phyloP scores from a whole-genome alignment of 116 monocot genomes.

The Dioscorea cayenensis region DNA sequence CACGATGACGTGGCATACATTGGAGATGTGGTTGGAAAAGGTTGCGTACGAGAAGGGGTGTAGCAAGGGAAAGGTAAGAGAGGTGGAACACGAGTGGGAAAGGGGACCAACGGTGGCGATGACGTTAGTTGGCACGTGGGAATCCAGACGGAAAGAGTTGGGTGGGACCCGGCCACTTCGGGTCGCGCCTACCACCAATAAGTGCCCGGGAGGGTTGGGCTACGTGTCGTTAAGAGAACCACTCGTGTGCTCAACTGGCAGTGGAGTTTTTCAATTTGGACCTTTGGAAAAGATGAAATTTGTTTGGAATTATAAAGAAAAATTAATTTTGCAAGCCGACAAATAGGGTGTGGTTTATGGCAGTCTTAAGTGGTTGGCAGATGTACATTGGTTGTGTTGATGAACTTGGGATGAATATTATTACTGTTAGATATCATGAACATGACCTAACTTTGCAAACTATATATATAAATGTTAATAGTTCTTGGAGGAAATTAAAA shows the following conservation, averaged over 20 bases:
- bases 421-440: too few relatives aligned
- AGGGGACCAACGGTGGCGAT: neutral
- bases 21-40: neutral
- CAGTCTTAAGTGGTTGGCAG: neutral
- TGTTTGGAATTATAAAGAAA: neutral
- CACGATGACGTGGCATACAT: too few relatives aligned
- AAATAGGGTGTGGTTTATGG: neutral
- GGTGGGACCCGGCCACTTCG: constrained; percentile 1
- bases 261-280: neutral
- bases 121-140: neutral
- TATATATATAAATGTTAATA: too few relatives aligned
- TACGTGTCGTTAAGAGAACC: neutral
- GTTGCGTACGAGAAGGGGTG: neutral
- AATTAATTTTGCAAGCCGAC: neutral
- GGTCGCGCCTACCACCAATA: neutral
- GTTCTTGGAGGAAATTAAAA: too few relatives aligned
- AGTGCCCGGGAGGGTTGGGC: neutral
- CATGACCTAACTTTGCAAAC: too few relatives aligned
- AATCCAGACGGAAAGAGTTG: neutral
- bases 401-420: neutral
- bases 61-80: neutral
- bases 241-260: neutral
- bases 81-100: neutral
- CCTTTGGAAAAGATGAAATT: neutral
- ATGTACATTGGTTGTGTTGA: neutral